Percentiles rank a stretch among this genome's conserved stretches.
Conservation (phyloP, 768 basidiomycete genomes). For the Tricholoma bakamatsutake region DNA sequence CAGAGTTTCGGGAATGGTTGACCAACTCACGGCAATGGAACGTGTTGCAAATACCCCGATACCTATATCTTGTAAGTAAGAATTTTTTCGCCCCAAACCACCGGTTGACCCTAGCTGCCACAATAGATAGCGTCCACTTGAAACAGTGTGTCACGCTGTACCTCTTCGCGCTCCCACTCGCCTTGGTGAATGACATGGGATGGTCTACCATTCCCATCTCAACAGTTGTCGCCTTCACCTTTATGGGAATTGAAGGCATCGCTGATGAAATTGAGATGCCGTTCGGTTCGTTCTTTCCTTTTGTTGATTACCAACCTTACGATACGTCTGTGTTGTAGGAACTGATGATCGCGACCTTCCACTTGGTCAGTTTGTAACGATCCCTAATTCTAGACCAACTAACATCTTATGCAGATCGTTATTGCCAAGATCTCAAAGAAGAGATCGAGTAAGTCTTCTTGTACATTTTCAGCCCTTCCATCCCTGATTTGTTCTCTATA, state of each 20-base stretch:
- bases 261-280: slow-evolving; percentile 95
- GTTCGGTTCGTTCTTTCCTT: slow-evolving; percentile 54
- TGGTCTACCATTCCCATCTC: slow-evolving; percentile 85
- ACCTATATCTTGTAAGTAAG: slow-evolving; percentile 62
- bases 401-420: slow-evolving; percentile 49
- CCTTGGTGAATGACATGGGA: slow-evolving; percentile 74
- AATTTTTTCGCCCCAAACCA: slow-evolving; percentile 4
- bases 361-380: slow-evolving; percentile 44
- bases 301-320: not conserved
- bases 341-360: slow-evolving; percentile 67
- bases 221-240: slow-evolving; percentile 82
- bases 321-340: slow-evolving; percentile 27
- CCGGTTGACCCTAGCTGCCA: slow-evolving; percentile 2
- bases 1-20: slow-evolving; percentile 77
- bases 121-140: slow-evolving; percentile 76
- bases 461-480: slow-evolving; percentile 5
- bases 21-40: slow-evolving; percentile 84
- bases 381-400: not conserved
- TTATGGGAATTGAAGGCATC: slow-evolving; percentile 95
- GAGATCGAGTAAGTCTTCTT: slow-evolving; percentile 62
- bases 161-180: slow-evolving; percentile 86
- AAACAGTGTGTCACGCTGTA: slow-evolving; percentile 95
- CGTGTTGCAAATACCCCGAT: slow-evolving; percentile 87
- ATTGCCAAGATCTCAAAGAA: slow-evolving; percentile 81
- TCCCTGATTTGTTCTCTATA: slow-evolving; percentile 2